Percentiles rank a stretch among this genome's conserved stretches.
phyloP scores from a whole-genome alignment of 1,284 basidiomycete genomes.

The Trichosporon sp. region DNA sequence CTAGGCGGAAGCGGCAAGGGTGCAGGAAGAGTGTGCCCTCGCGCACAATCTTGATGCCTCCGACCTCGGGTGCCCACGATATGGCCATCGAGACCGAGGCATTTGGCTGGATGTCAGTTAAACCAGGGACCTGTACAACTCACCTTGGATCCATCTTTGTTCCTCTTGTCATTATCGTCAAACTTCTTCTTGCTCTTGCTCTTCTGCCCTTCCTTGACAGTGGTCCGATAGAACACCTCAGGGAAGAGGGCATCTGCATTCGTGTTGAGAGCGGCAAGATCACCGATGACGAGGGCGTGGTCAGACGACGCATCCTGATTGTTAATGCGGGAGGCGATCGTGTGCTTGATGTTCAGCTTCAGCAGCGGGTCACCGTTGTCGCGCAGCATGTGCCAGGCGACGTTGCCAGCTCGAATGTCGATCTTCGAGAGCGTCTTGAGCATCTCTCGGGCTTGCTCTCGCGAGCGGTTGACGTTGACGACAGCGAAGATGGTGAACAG shows the following conservation, averaged over 20 bases:
- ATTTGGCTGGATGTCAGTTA: constrained; percentile 8
- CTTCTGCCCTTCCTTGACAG: constrained; percentile 42
- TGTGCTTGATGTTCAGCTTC: constrained; percentile 75
- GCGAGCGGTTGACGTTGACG: constrained; percentile 66
- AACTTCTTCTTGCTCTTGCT: constrained; percentile 51
- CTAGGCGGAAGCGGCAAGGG: constrained; percentile 80
- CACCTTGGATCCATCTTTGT: constrained; percentile 4
- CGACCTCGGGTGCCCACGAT: constrained; percentile 80
- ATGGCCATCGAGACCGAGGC: constrained; percentile 49
- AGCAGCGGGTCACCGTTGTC: constrained; percentile 71
- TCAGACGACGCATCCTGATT: constrained; percentile 83
- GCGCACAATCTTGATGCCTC: constrained; percentile 87
- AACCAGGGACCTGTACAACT: not conserved
- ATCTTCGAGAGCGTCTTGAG: constrained; percentile 73
- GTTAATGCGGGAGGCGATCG: constrained; percentile 77
- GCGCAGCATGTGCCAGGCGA: constrained; percentile 86
- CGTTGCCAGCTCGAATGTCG: constrained; percentile 74
- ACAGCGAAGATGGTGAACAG: constrained; percentile 84
- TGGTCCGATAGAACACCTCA: constrained; percentile 74
- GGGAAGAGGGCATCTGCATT: constrained; percentile 77
- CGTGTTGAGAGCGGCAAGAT: constrained; percentile 79
- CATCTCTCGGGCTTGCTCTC: constrained; percentile 63
- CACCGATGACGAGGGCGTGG: constrained; percentile 68
- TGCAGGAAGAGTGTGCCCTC: constrained; percentile 75
- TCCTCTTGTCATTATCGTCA: not conserved